phyloP scores from a whole-genome alignment of 2,329 filamentous ascomycete species.

The Fusarium beomiforme region DNA sequence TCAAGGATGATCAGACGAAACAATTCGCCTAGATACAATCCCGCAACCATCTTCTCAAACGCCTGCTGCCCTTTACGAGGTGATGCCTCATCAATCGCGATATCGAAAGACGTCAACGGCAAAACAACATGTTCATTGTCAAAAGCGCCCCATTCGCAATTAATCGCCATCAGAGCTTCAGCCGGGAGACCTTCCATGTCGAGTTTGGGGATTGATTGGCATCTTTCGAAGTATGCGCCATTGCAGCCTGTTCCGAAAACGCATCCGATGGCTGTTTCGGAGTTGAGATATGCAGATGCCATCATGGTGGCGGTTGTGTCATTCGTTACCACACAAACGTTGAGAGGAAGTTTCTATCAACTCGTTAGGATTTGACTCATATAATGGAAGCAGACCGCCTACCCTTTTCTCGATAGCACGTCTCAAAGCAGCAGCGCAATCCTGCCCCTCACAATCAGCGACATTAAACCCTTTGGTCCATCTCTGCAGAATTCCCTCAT shows the following conservation, averaged over 20 bases:
- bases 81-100: slow-evolving; percentile 88
- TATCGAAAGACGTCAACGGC: slow-evolving; percentile 86
- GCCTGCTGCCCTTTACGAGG: slow-evolving; percentile 95
- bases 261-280: slow-evolving; percentile 91
- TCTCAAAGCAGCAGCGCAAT: slow-evolving; percentile 89
- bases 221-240: slow-evolving; percentile 96
- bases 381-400: slow-evolving; percentile 8
- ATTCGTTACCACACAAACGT: slow-evolving; percentile 91
- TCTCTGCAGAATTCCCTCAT: slow-evolving; percentile 89
- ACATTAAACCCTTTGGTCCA: slow-evolving; percentile 99
- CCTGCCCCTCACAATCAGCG: slow-evolving; percentile 85
- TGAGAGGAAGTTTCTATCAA: slow-evolving; percentile 84
- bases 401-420: slow-evolving; percentile 72
- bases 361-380: background rate
- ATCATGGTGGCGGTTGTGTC: slow-evolving; percentile 98
- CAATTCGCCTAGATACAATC: slow-evolving; percentile 92
- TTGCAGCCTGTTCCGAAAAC: slow-evolving; percentile 99
- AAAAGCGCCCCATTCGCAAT: slow-evolving; percentile 97
- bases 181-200: slow-evolving; percentile 87
- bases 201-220: slow-evolving; percentile 90
- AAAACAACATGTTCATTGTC: slow-evolving; percentile 92
- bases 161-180: slow-evolving; percentile 85
- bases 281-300: slow-evolving; percentile 93
- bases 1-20: slow-evolving; percentile 89
- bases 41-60: slow-evolving; percentile 98